Percentiles rank a stretch among this genome's conserved stretches.
Evolutionary conservation across 2,329 filamentous ascomycete species (phyloP).

Genomic region (Zymoseptoria pseudotritici): DNA sequence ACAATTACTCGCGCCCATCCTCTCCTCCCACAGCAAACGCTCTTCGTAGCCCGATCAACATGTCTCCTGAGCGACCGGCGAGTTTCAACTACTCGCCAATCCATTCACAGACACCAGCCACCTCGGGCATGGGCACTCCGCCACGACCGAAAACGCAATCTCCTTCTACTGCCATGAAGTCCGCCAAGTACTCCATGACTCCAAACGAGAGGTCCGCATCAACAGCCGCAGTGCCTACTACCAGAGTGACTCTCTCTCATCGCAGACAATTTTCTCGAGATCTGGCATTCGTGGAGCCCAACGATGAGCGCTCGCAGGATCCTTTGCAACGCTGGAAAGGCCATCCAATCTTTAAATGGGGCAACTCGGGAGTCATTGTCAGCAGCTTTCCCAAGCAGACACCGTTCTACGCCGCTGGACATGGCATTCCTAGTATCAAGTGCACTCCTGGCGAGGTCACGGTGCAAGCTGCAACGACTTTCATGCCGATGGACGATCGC

Average conservation of each 20-base stretch:
- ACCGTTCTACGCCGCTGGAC: constrained; percentile 73
- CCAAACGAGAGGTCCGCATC: constrained; percentile 5
- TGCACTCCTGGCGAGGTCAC: constrained; percentile 76
- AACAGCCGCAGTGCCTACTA: constrained; percentile 1
- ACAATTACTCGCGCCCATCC: constrained; percentile 15
- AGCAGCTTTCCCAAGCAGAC: constrained; percentile 84
- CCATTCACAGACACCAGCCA: constrained; percentile 27
- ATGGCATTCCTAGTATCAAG: constrained; percentile 67
- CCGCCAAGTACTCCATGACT: constrained; percentile 34
- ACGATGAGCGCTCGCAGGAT: constrained; percentile 56
- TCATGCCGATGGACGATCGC: constrained; percentile 63
- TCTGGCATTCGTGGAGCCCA: constrained; percentile 49
- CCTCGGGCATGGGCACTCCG: constrained; percentile 29
- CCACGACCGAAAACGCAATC: constrained; percentile 47
- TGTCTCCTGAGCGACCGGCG: constrained; percentile 17
- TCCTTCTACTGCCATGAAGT: constrained; percentile 47
- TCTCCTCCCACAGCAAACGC: constrained; percentile 34
- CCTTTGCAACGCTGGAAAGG: constrained; percentile 86
- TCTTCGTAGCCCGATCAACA: constrained; percentile 8
- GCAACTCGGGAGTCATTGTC: constrained; percentile 72
- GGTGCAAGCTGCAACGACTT: constrained; percentile 65
- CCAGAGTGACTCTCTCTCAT: constrained; percentile 28
- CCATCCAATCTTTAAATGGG: constrained; percentile 78
- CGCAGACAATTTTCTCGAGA: constrained; percentile 41
- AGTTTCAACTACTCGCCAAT: constrained; percentile 15